Conservation (phyloP, 176 grass and related monocot species). For the Oryza meyeriana region DNA sequence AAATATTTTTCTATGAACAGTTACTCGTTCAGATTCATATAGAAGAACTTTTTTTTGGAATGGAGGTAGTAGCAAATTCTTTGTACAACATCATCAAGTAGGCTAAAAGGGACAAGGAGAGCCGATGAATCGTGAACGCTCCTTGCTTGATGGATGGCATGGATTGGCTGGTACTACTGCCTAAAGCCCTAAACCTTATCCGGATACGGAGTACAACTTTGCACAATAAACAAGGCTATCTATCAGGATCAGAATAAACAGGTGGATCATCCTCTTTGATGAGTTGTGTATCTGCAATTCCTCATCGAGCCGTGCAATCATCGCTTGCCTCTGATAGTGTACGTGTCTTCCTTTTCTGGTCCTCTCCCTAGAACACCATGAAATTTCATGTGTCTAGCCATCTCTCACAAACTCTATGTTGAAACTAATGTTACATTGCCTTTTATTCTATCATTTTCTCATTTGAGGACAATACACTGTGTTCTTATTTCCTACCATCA, state of each 20-base stretch:
- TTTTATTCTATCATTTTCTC: no score
- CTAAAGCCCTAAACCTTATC: not conserved
- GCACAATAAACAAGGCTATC: not conserved
- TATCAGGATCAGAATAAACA: not conserved
- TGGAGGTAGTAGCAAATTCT: no score
- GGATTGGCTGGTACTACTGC: not conserved
- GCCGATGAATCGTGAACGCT: not conserved
- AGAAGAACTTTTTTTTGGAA: no score
- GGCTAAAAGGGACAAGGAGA: no score
- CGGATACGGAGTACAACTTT: not conserved
- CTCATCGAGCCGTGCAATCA: slow-evolving; percentile 24
- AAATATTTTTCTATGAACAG: no score
- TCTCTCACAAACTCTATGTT: not conserved
- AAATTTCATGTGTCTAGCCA: not conserved
- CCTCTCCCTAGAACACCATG: no score
- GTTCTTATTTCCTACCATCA: no score
- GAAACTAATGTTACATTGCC: no score
- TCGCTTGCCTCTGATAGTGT: not conserved
- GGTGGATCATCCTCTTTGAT: not conserved
- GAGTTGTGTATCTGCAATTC: not conserved
- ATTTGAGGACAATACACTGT: no score
- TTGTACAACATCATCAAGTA: no score
- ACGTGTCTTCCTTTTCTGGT: not conserved
- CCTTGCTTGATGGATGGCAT: not conserved
- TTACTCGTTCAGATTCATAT: no score